These are phyloP conservation scores for Leccinum incarnatum DNA, from an alignment of 768 basidiomycete genomes.

Conservation along the genomic window DNA sequence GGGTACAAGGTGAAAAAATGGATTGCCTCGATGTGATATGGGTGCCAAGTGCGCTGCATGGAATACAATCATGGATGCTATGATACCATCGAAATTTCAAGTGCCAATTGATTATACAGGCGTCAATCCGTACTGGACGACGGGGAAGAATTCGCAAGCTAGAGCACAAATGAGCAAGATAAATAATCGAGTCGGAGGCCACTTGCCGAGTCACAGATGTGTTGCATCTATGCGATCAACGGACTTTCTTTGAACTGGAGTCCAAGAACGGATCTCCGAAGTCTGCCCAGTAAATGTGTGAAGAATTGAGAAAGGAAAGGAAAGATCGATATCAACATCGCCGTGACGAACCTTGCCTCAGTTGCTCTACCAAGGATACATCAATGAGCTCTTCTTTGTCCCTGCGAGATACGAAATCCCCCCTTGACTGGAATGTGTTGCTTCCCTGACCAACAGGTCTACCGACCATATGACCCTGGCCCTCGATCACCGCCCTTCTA, in stretches of 20 bases:
- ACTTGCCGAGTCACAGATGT: background rate
- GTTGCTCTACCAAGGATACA: slow-evolving; percentile 44
- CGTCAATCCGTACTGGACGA: background rate
- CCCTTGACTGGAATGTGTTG: slow-evolving; percentile 27
- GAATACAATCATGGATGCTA: slow-evolving; percentile 3
- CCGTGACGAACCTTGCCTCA: slow-evolving; percentile 48
- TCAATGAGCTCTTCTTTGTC: slow-evolving; percentile 60
- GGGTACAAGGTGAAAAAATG: background rate
- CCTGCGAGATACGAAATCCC: slow-evolving; percentile 42
- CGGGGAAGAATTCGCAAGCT: background rate
- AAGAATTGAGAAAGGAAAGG: slow-evolving; percentile 3
- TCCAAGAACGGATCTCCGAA: slow-evolving; percentile 58
- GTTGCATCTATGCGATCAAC: slow-evolving; percentile 13
- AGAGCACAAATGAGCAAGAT: slow-evolving; percentile 4
- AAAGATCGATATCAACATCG: background rate
- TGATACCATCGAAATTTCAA: slow-evolving; percentile 1
- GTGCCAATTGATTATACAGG: background rate
- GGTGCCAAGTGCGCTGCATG: background rate
- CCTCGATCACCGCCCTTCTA: slow-evolving; percentile 24
- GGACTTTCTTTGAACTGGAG: slow-evolving; percentile 24
- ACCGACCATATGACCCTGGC: slow-evolving; percentile 16
- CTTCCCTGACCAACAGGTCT: slow-evolving; percentile 11
- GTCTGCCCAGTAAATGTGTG: slow-evolving; percentile 32
- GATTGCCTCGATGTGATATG: background rate
- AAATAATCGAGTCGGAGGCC: background rate